These are phyloP conservation scores for Plasmodium vivax DNA, from an alignment of 169 alveolate genomes.

Conservation along the genomic window DNA sequence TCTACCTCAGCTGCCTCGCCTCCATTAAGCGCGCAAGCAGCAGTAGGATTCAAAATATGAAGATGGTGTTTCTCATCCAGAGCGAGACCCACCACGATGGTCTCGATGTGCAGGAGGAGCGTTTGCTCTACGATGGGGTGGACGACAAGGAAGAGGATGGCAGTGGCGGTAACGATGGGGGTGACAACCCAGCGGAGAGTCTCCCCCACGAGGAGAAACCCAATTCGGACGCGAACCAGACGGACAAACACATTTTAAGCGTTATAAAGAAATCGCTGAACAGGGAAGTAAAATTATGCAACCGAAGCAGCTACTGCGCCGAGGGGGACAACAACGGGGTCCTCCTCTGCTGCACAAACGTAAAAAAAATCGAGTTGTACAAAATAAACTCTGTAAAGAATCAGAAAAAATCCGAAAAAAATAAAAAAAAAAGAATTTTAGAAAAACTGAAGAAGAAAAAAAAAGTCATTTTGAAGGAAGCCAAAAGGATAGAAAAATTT, in stretches of 20 bases:
- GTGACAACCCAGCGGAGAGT: not conserved
- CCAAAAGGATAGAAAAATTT: slow-evolving; percentile 39
- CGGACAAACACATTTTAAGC: not conserved
- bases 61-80: slow-evolving; percentile 22
- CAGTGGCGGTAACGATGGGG: not conserved
- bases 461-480: slow-evolving; percentile 24
- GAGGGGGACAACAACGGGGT: slow-evolving; percentile 66
- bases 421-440: slow-evolving; percentile 63
- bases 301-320: slow-evolving; percentile 39
- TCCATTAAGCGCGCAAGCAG: slow-evolving; percentile 22
- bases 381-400: slow-evolving; percentile 70
- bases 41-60: slow-evolving; percentile 31
- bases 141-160: not conserved
- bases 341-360: slow-evolving; percentile 55
- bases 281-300: slow-evolving; percentile 8
- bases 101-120: not conserved
- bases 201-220: not conserved
- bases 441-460: slow-evolving; percentile 66
- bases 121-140: not conserved
- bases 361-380: slow-evolving; percentile 56
- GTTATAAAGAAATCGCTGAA: slow-evolving; percentile 12
- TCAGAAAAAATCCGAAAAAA: slow-evolving; percentile 74
- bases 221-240: not conserved
- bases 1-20: slow-evolving; percentile 48
- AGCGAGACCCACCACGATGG: not conserved